phyloP scores from a whole-genome alignment of 1,284 basidiomycete genomes.

The Entoloma clypeatum region DNA sequence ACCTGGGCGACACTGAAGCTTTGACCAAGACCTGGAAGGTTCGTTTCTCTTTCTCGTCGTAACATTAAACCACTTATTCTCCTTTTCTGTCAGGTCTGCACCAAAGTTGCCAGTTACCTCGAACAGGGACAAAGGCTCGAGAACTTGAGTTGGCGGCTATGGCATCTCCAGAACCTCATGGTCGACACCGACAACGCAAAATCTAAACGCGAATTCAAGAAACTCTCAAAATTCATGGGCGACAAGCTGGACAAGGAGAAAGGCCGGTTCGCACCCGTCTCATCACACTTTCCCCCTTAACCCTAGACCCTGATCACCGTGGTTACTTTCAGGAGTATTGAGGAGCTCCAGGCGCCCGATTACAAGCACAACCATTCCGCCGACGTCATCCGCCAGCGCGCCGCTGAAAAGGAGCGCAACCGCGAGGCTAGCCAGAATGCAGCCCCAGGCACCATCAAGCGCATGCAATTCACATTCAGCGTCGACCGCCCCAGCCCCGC shows the following conservation, averaged over 20 bases:
- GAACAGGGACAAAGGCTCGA: conserved; percentile 83
- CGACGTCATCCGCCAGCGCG: conserved; percentile 73
- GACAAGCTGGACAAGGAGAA: conserved; percentile 87
- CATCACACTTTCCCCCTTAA: conserved; percentile 15
- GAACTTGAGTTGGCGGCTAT: conserved; percentile 83
- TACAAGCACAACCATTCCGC: conserved; percentile 69
- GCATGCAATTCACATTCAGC: conserved; percentile 83
- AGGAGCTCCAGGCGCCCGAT: conserved; percentile 75
- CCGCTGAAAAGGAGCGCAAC: conserved; percentile 72
- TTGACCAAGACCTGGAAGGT: conserved; percentile 87
- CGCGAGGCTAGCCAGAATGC: conserved; percentile 65
- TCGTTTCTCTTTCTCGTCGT: conserved; percentile 16
- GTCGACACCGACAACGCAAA: conserved; percentile 83
- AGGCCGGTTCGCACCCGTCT: conserved; percentile 55
- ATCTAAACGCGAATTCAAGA: conserved; percentile 82
- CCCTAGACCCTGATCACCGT: conserved; percentile 32
- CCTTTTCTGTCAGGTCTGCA: conserved; percentile 57
- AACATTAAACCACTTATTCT: conserved; percentile 8
- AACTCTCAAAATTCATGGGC: conserved; percentile 77
- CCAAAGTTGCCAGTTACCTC: conserved; percentile 80
- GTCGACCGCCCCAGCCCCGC: conserved; percentile 61
- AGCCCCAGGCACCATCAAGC: conserved; percentile 65
- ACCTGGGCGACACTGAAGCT: conserved; percentile 75
- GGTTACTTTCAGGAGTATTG: conserved; percentile 55
- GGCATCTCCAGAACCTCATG: conserved; percentile 84